phyloP scores from a whole-genome alignment of 495 filamentous ascomycete species.

The Penicillium ochrochloron region DNA sequence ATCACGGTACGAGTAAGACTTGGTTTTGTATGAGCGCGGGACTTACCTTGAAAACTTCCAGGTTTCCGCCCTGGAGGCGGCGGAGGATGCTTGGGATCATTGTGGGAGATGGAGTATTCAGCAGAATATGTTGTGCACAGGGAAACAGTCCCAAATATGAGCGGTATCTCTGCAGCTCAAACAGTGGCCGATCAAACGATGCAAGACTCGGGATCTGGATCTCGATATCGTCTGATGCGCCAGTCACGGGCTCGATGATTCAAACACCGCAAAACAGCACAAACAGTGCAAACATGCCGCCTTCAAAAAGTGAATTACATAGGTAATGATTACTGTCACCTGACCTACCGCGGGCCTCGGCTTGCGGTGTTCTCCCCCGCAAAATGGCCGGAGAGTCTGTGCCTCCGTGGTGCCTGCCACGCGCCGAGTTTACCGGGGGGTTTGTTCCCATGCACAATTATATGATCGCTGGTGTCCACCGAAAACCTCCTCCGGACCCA shows the following conservation, averaged over 20 bases:
- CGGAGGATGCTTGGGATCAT: slow-evolving; percentile 48
- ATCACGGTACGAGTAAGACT: not conserved
- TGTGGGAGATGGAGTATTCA: slow-evolving; percentile 5
- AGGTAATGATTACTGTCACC: not conserved
- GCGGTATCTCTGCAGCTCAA: slow-evolving; percentile 1
- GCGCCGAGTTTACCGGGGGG: slow-evolving; percentile 3
- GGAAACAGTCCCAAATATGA: not conserved
- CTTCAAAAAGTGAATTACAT: not conserved
- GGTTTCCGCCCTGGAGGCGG: slow-evolving; percentile 74
- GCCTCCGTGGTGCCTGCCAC: not conserved
- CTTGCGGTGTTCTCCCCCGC: slow-evolving; percentile 38
- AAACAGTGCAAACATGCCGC: slow-evolving; percentile 28
- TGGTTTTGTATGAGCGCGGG: slow-evolving; percentile 11
- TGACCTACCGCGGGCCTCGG: slow-evolving; percentile 39
- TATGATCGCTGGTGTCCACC: slow-evolving; percentile 6
- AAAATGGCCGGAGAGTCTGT: slow-evolving; percentile 17
- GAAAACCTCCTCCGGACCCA: slow-evolving; percentile 5
- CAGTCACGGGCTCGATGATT: slow-evolving; percentile 26
- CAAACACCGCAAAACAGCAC: slow-evolving; percentile 13
- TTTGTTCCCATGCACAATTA: not conserved
- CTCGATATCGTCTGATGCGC: slow-evolving; percentile 25
- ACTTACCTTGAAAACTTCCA: slow-evolving; percentile 93
- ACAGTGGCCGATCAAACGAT: slow-evolving; percentile 11
- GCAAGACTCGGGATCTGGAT: slow-evolving; percentile 15
- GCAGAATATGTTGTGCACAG: not conserved